Evolutionary conservation across 2,329 filamentous ascomycete species (phyloP), one percentile per base, ranked within the genome.

Genomic region (Fusarium metavorans): DNA sequence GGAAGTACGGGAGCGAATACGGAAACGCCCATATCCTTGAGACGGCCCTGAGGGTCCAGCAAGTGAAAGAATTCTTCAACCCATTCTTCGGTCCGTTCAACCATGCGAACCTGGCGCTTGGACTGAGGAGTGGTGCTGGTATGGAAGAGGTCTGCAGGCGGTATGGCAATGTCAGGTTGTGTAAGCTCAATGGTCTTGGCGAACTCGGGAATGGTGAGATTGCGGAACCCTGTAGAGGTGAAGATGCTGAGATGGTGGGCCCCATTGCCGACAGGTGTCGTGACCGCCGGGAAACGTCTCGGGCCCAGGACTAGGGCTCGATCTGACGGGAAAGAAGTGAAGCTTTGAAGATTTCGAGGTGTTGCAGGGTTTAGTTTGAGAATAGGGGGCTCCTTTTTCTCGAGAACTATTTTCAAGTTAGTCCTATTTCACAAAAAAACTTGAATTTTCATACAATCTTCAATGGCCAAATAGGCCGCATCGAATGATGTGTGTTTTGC

Each of bases 201-300:
- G 83, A 97, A 98, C 64, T 93, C 90, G 8, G 90, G 86, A 0
- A 91, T 90, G 35, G 89, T 88, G 37, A 98, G 85, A 66, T 89
- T 87, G 71, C 91, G 89, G 83, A 97, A 98, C 34, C 97, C 97
- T 1, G 95, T 94, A 0, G 95, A 96, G 3, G 97, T 98, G 80
- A 94, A 92, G 57, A 98, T 88, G 20, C 93, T 91, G 48, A 98
- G 87, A 56, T 91, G 89, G 43, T 89, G 89, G 71, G 92, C 89
- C 10, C 91, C 92, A 81, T 97, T 95, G 23, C 90, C 90, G 73
- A 91, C 86, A 0, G 94, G 93, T 8, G 92, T 91, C 10, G 88
- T 83, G 23, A 98, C 92, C 1, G 95, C 91, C 2, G 95, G 94
- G 58, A 92, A 90, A 35, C 96, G 89, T 64, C 97, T 92, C 0